Percentiles rank a stretch among this genome's conserved stretches.
These are phyloP conservation scores for Schrenkiella parvula DNA, from an alignment of 345 rosid genomes.

Conservation along the genomic window DNA sequence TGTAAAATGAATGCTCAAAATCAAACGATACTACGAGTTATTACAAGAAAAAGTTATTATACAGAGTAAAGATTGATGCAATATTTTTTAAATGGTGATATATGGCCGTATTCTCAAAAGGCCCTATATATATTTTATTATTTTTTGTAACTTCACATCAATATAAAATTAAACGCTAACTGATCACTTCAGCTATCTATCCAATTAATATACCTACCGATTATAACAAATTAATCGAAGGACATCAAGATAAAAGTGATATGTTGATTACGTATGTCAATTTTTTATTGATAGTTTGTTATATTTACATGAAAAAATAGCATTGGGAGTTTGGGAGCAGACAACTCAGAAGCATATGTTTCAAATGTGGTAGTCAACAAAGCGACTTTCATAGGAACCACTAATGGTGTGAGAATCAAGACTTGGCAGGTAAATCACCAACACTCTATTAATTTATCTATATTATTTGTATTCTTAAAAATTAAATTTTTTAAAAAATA, in stretches of 20 bases:
- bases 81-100: background rate
- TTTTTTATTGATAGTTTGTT: background rate
- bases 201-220: background rate
- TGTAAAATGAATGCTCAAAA: background rate
- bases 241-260: background rate
- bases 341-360: constrained; percentile 52
- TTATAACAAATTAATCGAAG: background rate
- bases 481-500: background rate
- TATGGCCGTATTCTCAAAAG: too few relatives aligned
- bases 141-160: too few relatives aligned
- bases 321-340: constrained; percentile 86
- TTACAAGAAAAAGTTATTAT: too few relatives aligned
- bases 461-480: background rate
- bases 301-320: constrained; percentile 29
- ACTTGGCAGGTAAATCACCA: constrained; percentile 77
- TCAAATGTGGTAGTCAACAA: constrained; percentile 66
- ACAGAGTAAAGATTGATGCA: background rate
- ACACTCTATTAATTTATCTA: background rate
- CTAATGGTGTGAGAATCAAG: constrained; percentile 84
- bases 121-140: too few relatives aligned
- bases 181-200: too few relatives aligned
- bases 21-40: background rate
- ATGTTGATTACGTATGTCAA: background rate
- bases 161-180: too few relatives aligned
- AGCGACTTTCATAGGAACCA: constrained; percentile 64